Percentiles rank a stretch among this genome's conserved stretches.
These are phyloP conservation scores for Solanum peruvianum DNA, from an alignment of 257 asterid genomes.

Conservation along the genomic window DNA sequence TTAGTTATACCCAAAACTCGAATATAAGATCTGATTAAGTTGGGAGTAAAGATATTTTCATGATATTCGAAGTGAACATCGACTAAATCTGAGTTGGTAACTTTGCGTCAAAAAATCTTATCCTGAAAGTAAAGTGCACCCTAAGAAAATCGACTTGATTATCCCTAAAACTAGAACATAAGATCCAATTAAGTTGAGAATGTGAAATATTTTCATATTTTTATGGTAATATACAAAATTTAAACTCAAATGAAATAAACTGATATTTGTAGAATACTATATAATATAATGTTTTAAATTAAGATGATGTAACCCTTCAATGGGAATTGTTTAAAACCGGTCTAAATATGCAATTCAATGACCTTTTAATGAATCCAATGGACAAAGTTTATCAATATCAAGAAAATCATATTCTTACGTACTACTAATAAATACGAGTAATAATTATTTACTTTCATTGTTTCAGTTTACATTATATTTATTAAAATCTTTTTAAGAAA, in stretches of 20 bases:
- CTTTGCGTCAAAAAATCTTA: too few species aligned
- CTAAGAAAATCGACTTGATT: too few species aligned
- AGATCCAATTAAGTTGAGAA: too few species aligned
- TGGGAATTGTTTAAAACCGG: not conserved
- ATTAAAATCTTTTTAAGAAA: not conserved
- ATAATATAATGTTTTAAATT: not conserved
- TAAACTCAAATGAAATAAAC: not conserved
- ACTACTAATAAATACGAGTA: not conserved
- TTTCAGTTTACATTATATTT: not conserved
- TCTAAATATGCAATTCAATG: not conserved
- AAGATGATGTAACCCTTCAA: not conserved
- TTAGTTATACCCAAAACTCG: not conserved
- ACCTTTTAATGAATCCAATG: not conserved
- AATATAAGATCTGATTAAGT: too few species aligned
- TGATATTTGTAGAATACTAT: not conserved
- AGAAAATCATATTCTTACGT: not conserved
- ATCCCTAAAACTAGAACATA: too few species aligned
- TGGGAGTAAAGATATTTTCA: too few species aligned
- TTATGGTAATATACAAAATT: not conserved
- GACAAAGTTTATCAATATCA: not conserved
- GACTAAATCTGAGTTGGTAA: too few species aligned
- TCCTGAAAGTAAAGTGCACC: too few species aligned
- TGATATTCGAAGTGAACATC: too few species aligned
- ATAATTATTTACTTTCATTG: not conserved
- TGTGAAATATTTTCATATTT: not conserved